Base-by-base conservation (phyloP, 352 stramenopile genomes). In the Globisporangium yorkense region DNA sequence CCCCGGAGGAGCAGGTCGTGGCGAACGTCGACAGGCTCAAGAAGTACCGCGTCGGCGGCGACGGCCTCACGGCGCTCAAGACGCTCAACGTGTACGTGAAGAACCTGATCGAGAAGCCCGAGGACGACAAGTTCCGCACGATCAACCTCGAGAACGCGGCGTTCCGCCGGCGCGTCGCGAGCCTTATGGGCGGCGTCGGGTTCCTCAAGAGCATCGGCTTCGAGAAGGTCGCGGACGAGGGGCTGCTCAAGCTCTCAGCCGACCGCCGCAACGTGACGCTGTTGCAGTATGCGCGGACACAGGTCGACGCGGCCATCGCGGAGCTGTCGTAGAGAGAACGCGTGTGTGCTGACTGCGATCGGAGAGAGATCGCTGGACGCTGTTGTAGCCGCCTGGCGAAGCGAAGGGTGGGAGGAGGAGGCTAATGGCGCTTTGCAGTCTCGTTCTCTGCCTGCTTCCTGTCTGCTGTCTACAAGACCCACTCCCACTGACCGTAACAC, bases 91-190 rank as follows among this genome's bases (percentile, higher is more conserved):
- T 96, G 62, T 95, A 95, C 59, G 70, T 96, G 27, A 89, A 85
- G 65, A 96, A 96, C 56, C 59, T 96, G 47, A 33, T 96, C 16
- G 80, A 94, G 43, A 95, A 96, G 52, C 85, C 87, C 0, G 75
- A 90, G 2, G 87, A 95, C 48, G 84, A 95, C 5, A 97, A 97
- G 59, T 97, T 96, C 68, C 84, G 85, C 12, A 84, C 75, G 20
- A 96, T 97, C 63, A 97, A 96, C 66, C 52, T 96, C 31, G 86
- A 96, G 44, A 97, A 97, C 53, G 63, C 83, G 6, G 90, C 89
- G 27, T 97, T 97, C 66, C 90, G 91, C 54, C 92, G 92, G 64
- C 87, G 90, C 16, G 88, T 97, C 45, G 81, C 76, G 31, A 84
- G 77, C 48, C 72, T 97, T 8, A 68, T 94, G 21, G 89, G 90